Percentiles rank a stretch among this genome's conserved stretches.
Conservation (phyloP, 352 stramenopile species). For the Phytophthora tubulina region DNA sequence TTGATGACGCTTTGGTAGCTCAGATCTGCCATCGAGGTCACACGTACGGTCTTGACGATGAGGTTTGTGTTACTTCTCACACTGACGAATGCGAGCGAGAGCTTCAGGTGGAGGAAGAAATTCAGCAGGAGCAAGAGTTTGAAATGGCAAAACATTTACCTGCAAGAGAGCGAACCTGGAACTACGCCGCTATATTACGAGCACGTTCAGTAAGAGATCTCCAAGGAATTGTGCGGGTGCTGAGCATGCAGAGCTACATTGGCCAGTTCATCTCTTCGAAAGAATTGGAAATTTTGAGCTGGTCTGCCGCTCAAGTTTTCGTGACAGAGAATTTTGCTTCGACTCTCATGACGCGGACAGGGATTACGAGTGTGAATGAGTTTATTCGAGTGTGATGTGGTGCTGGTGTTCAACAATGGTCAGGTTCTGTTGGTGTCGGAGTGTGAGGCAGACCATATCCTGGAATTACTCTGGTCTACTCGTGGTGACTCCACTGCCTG, state of each 20-base stretch:
- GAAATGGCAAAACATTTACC: slow-evolving; percentile 17
- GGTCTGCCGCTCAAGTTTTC: slow-evolving; percentile 40
- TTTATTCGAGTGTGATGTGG: slow-evolving; percentile 46
- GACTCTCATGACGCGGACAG: slow-evolving; percentile 12
- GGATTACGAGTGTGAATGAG: slow-evolving; percentile 16
- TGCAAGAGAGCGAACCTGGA: slow-evolving; percentile 27
- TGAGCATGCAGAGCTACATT: slow-evolving; percentile 13
- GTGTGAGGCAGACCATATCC: slow-evolving; percentile 49
- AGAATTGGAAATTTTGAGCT: slow-evolving; percentile 36
- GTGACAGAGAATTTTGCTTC: slow-evolving; percentile 63
- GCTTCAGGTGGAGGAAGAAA: slow-evolving; percentile 60
- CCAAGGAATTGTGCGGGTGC: neutral
- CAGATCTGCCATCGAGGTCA: slow-evolving; percentile 26
- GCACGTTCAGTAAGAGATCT: slow-evolving; percentile 28
- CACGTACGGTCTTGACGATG: slow-evolving; percentile 53
- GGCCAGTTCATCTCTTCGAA: slow-evolving; percentile 16
- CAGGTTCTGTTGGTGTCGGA: slow-evolving; percentile 52
- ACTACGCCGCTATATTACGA: slow-evolving; percentile 26
- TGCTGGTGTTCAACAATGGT: slow-evolving; percentile 56
- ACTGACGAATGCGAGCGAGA: slow-evolving; percentile 68
- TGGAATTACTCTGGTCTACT: slow-evolving; percentile 42
- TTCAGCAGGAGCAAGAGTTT: slow-evolving; percentile 44
- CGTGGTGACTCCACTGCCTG: neutral
- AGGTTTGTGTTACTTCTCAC: slow-evolving; percentile 51
- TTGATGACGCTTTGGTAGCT: slow-evolving; percentile 8